Percentiles rank a stretch among this genome's conserved stretches.
Evolutionary conservation across 331 rosid species (phyloP).

Genomic region (Phaseolus coccineus): DNA sequence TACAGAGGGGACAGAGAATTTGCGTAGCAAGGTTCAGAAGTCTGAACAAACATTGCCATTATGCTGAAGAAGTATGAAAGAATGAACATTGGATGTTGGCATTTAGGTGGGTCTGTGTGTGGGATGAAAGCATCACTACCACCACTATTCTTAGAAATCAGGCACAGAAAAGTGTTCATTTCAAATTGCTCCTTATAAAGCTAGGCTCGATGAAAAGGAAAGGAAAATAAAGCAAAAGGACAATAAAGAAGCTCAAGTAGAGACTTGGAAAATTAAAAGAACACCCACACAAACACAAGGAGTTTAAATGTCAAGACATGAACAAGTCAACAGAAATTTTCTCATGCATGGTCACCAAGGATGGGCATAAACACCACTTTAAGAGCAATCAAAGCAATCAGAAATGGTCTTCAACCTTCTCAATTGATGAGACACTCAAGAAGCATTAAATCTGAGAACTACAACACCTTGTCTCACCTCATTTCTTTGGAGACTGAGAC

Average conservation of each 20-base stretch:
- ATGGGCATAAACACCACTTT: slow-evolving; percentile 5
- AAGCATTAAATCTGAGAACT: slow-evolving; percentile 43
- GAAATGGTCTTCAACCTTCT: slow-evolving; percentile 18
- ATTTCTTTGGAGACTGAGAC: not conserved
- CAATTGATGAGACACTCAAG: not conserved
- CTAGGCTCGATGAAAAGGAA: slow-evolving; percentile 37
- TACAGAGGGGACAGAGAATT: slow-evolving; percentile 45
- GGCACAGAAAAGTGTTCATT: slow-evolving; percentile 36
- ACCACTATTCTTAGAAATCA: slow-evolving; percentile 40
- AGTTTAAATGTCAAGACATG: slow-evolving; percentile 37
- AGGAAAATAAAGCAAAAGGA: slow-evolving; percentile 39
- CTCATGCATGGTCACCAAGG: not conserved
- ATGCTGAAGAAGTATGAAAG: slow-evolving; percentile 44
- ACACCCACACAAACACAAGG: slow-evolving; percentile 9
- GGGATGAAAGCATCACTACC: slow-evolving; percentile 47
- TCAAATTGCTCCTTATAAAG: slow-evolving; percentile 45
- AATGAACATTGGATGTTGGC: slow-evolving; percentile 52
- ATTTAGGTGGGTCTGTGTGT: slow-evolving; percentile 52
- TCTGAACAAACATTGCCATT: slow-evolving; percentile 47
- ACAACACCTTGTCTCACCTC: slow-evolving; percentile 7
- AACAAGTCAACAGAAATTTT: slow-evolving; percentile 6
- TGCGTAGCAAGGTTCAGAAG: slow-evolving; percentile 50
- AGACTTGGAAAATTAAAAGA: slow-evolving; percentile 17
- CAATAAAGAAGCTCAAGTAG: slow-evolving; percentile 35
- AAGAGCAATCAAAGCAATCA: not conserved